Percentiles rank a stretch among this genome's conserved stretches.
These are phyloP conservation scores for Solanum paucissectum DNA, from an alignment of 257 asterid genomes.

Conservation along the genomic window DNA sequence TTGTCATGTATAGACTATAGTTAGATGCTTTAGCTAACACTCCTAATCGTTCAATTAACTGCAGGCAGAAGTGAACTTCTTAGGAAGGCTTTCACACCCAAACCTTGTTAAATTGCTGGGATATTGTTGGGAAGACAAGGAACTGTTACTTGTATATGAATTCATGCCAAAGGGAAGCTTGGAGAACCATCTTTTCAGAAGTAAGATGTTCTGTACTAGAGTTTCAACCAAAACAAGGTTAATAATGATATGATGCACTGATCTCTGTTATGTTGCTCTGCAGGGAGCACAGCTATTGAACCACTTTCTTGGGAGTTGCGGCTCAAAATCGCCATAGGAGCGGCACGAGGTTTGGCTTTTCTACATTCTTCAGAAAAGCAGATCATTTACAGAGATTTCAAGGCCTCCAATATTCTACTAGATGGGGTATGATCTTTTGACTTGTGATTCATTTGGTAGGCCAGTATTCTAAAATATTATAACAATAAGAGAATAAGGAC, in stretches of 20 bases:
- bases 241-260: neutral
- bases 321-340: constrained; percentile 32
- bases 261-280: constrained; percentile 1
- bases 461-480: neutral
- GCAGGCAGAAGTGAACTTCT: constrained; percentile 41
- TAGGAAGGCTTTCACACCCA: constrained; percentile 46
- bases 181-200: constrained; percentile 41
- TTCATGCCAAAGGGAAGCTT: constrained; percentile 35
- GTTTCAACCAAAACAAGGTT: neutral
- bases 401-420: constrained; percentile 38
- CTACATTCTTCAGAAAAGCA: constrained; percentile 29
- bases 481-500: neutral
- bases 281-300: constrained; percentile 28
- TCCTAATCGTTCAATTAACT: neutral
- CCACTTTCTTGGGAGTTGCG: constrained; percentile 32
- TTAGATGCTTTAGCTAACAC: neutral
- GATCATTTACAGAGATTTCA: constrained; percentile 35
- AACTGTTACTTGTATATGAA: constrained; percentile 34
- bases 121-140: constrained; percentile 35
- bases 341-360: constrained; percentile 39
- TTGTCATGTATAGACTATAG: neutral
- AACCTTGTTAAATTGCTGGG: constrained; percentile 40
- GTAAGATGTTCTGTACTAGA: constrained; percentile 18
- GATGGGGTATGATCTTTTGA: constrained; percentile 19
- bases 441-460: neutral